Percentiles rank a stretch among this genome's conserved stretches.
Evolutionary conservation across 805 yeast genomes (phyloP).

Genomic region (Teunomyces barrocoloradensis): DNA sequence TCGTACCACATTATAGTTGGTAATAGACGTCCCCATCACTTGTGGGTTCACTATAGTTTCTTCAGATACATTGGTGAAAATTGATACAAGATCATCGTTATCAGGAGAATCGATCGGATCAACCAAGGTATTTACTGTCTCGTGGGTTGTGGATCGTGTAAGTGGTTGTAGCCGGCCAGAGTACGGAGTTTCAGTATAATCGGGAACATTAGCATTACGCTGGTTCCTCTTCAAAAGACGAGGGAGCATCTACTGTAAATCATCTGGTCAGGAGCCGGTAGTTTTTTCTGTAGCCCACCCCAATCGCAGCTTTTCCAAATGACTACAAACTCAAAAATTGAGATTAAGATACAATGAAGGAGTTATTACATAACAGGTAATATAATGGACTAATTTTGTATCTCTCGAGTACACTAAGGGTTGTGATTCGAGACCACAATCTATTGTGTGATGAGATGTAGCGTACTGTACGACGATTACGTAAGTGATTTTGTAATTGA

Average conservation of each 20-base stretch:
- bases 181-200: background rate
- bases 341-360: too few relatives aligned
- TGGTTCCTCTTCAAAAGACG: background rate
- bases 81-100: conserved; percentile 7
- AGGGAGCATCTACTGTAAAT: background rate
- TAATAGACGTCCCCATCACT: conserved; percentile 13
- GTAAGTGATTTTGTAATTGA: too few relatives aligned
- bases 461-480: too few relatives aligned
- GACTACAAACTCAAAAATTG: background rate
- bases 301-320: background rate
- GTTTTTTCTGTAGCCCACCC: background rate
- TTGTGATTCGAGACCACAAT: too few relatives aligned
- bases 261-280: background rate
- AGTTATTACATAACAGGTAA: too few relatives aligned
- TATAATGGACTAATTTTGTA: too few relatives aligned
- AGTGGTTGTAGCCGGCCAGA: background rate
- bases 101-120: background rate
- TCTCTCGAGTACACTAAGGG: too few relatives aligned
- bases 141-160: background rate
- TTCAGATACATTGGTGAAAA: conserved; percentile 12
- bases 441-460: too few relatives aligned
- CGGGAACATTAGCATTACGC: background rate
- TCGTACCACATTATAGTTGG: conserved; percentile 9
- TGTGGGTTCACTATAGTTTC: conserved; percentile 17
- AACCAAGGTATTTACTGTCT: conserved; percentile 1